phyloP scores from a whole-genome alignment of 192 early-diverging fungal genomes.

The Coemansia sp. region DNA sequence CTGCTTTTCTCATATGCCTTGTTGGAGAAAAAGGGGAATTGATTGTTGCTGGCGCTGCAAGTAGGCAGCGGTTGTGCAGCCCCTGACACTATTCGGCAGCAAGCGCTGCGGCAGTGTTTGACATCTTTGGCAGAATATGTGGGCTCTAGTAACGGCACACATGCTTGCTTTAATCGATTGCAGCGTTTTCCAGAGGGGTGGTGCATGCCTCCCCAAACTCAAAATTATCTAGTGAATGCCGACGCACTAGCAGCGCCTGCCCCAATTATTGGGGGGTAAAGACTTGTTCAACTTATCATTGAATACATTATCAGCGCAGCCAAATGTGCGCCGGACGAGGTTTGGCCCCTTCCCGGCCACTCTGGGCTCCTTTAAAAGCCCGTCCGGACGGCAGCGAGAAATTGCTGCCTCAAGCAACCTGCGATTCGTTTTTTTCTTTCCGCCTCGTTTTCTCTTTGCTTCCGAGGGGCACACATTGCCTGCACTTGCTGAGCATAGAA shows the following conservation, averaged over 20 bases:
- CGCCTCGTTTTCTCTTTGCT: not conserved
- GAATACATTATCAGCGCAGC: not conserved
- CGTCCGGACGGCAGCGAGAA: not conserved
- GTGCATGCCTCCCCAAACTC: constrained; percentile 1
- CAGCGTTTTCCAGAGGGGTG: not conserved
- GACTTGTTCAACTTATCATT: not conserved
- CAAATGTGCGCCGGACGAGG: not conserved
- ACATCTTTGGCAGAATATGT: not conserved
- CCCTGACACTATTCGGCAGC: not conserved
- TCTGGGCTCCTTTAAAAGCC: constrained; percentile 4
- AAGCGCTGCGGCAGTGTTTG: not conserved
- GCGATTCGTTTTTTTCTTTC: not conserved
- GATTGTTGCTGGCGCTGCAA: constrained; percentile 5
- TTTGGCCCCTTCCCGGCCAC: not conserved
- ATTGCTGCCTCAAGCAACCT: not conserved
- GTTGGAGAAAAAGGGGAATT: not conserved
- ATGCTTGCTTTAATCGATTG: not conserved
- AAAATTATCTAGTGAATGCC: not conserved
- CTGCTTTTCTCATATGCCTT: not conserved
- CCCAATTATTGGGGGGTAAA: not conserved
- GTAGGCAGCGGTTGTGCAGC: not conserved
- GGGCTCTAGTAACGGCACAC: not conserved
- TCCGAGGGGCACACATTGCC: not conserved
- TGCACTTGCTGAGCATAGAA: not conserved
- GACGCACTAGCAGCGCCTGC: constrained; percentile 4